Evolutionary conservation across 2,329 filamentous ascomycete species (phyloP).

Genomic region (Pezicula rhizophila): DNA sequence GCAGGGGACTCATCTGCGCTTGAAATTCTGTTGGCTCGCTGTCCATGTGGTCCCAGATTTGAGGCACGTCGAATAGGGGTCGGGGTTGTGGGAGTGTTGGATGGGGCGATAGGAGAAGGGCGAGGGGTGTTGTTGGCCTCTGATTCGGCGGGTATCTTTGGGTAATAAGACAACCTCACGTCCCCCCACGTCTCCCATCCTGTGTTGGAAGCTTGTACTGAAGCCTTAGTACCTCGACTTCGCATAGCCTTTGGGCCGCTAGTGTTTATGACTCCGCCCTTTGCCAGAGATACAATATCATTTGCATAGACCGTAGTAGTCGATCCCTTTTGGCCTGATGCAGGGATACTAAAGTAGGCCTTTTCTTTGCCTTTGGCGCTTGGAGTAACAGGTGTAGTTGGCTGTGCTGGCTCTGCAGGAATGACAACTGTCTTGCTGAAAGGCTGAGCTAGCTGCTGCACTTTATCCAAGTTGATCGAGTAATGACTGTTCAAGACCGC

Average conservation of each 20-base stretch:
- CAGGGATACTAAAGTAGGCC: constrained; percentile 31
- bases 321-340: constrained; percentile 34
- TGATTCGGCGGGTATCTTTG: constrained; percentile 27
- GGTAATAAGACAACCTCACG: constrained; percentile 75
- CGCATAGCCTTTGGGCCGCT: constrained; percentile 24
- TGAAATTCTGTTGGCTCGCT: constrained; percentile 23
- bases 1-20: constrained; percentile 32
- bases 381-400: constrained; percentile 49
- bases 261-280: constrained; percentile 38
- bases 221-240: constrained; percentile 22
- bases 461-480: constrained; percentile 69
- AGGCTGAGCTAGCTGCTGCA: constrained; percentile 76
- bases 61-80: constrained; percentile 29
- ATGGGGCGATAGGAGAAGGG: constrained; percentile 22
- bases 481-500: constrained; percentile 80
- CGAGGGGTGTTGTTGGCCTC: constrained; percentile 17
- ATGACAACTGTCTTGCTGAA: constrained; percentile 66
- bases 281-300: constrained; percentile 72
- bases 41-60: constrained; percentile 25
- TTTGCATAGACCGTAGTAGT: constrained; percentile 67
- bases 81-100: constrained; percentile 23
- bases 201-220: constrained; percentile 23
- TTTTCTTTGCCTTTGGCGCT: constrained; percentile 73
- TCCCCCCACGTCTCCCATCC: constrained; percentile 75
- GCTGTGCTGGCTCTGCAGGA: constrained; percentile 38